These are phyloP conservation scores for Sarcodon sp. DNA, from an alignment of 768 basidiomycete species.

Conservation along the genomic window DNA sequence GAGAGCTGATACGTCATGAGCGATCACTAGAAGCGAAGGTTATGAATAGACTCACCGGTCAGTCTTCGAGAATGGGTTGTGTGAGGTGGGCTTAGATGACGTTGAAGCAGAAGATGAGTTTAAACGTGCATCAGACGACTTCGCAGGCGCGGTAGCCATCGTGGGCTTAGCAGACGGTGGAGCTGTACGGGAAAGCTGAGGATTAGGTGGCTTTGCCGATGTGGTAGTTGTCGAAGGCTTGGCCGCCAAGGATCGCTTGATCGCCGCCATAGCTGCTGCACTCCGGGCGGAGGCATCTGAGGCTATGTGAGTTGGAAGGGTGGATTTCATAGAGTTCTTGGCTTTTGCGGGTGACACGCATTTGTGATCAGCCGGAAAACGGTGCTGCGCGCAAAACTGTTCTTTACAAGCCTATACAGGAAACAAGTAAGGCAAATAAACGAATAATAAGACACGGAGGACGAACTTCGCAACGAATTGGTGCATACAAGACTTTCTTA, in stretches of 20 bases:
- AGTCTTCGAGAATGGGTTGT: slow-evolving; percentile 28
- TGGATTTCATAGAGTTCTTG: slow-evolving; percentile 8
- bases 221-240: slow-evolving; percentile 23
- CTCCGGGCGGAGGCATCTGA: slow-evolving; percentile 10
- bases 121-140: background rate
- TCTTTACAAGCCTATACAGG: slow-evolving; percentile 45
- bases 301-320: slow-evolving; percentile 7
- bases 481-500: slow-evolving; percentile 61
- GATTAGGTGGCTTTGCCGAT: slow-evolving; percentile 15
- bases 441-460: background rate
- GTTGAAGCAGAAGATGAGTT: slow-evolving; percentile 9
- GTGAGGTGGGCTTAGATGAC: slow-evolving; percentile 3
- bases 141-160: background rate
- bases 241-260: slow-evolving; percentile 23
- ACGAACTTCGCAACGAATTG: slow-evolving; percentile 66
- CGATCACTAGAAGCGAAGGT: slow-evolving; percentile 14
- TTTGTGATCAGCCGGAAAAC: slow-evolving; percentile 63
- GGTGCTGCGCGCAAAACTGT: slow-evolving; percentile 69
- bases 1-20: slow-evolving; percentile 56
- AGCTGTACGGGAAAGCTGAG: slow-evolving; percentile 18
- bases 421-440: slow-evolving; percentile 1
- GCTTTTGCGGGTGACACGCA: slow-evolving; percentile 22
- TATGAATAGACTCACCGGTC: slow-evolving; percentile 47
- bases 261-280: slow-evolving; percentile 23
- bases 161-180: slow-evolving; percentile 6